phyloP scores from a whole-genome alignment of 305 asterid genomes.

The Fraxinus latifolia region DNA sequence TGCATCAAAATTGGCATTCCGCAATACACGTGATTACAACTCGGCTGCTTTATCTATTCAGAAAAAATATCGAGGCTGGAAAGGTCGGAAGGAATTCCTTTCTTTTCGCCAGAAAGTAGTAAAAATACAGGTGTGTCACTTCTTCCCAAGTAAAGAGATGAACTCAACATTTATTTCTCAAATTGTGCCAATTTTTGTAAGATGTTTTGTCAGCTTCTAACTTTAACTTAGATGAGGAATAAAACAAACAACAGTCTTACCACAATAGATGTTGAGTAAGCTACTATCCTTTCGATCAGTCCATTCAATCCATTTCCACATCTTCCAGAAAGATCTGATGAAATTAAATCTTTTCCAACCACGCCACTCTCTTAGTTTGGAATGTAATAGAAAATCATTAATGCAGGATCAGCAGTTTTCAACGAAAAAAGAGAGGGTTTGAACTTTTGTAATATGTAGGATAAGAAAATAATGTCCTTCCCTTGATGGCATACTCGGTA shows the following conservation, averaged over 20 bases:
- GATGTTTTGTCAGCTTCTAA: not conserved
- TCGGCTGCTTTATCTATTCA: conserved; percentile 89
- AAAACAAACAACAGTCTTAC: not conserved
- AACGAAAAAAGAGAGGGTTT: not conserved
- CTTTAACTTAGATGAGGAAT: not conserved
- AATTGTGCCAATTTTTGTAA: not conserved
- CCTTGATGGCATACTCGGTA: not conserved
- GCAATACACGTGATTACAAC: conserved; percentile 57
- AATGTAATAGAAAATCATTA: not conserved
- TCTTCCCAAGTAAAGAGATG: conserved; percentile 8
- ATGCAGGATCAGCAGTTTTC: not conserved
- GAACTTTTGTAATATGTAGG: not conserved
- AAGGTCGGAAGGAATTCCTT: conserved; percentile 81
- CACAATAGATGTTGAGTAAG: not conserved
- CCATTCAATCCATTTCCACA: not conserved
- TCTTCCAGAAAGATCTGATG: not conserved
- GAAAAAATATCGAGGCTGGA: conserved; percentile 89
- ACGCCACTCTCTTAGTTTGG: not conserved
- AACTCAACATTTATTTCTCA: not conserved
- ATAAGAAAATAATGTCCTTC: not conserved
- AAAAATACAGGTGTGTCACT: conserved; percentile 74
- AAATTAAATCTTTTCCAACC: not conserved
- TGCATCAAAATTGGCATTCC: conserved; percentile 62
- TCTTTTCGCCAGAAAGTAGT: conserved; percentile 90
- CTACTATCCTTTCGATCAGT: not conserved